Evolutionary conservation across 1,284 basidiomycete species (phyloP).

Genomic region (Pseudozyma hubeiensis): DNA sequence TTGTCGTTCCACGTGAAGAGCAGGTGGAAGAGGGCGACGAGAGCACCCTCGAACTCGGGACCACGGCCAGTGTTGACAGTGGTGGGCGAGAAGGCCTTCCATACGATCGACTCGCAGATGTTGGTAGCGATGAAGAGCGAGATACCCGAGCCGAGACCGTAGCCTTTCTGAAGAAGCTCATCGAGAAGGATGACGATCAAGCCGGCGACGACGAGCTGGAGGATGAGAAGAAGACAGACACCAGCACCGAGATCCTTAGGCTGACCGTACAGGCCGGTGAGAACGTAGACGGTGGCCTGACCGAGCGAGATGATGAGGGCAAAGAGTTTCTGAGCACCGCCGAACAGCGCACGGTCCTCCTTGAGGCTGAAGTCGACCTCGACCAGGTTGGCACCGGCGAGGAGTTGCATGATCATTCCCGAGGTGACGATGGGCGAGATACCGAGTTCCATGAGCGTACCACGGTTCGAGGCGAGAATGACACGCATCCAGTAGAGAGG

Average conservation of each 20-base stretch:
- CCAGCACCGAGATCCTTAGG: slow-evolving; percentile 94
- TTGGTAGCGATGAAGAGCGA: slow-evolving; percentile 99
- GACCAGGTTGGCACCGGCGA: slow-evolving; percentile 95
- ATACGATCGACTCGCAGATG: slow-evolving; percentile 98
- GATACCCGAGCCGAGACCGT: slow-evolving; percentile 97
- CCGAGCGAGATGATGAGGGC: slow-evolving; percentile 96
- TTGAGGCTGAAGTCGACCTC: slow-evolving; percentile 97
- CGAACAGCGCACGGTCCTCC: slow-evolving; percentile 95
- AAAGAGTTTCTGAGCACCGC: slow-evolving; percentile 96
- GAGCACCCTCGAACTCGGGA: slow-evolving; percentile 96
- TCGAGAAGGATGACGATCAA: slow-evolving; percentile 98
- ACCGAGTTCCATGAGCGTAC: slow-evolving; percentile 98
- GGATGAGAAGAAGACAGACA: slow-evolving; percentile 91
- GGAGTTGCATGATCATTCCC: slow-evolving; percentile 99
- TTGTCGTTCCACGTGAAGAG: slow-evolving; percentile 99
- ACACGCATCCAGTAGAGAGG: slow-evolving; percentile 99
- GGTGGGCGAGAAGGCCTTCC: slow-evolving; percentile 99
- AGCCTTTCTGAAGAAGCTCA: slow-evolving; percentile 98
- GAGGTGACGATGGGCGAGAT: slow-evolving; percentile 94
- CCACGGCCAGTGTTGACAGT: slow-evolving; percentile 98
- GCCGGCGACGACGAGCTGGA: slow-evolving; percentile 91
- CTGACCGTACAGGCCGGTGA: slow-evolving; percentile 95
- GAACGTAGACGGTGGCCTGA: slow-evolving; percentile 95
- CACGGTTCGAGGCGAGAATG: slow-evolving; percentile 96
- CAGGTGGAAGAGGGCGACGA: slow-evolving; percentile 96